phyloP scores from a whole-genome alignment of 352 stramenopile species.

The Phytophthora ramorum region DNA sequence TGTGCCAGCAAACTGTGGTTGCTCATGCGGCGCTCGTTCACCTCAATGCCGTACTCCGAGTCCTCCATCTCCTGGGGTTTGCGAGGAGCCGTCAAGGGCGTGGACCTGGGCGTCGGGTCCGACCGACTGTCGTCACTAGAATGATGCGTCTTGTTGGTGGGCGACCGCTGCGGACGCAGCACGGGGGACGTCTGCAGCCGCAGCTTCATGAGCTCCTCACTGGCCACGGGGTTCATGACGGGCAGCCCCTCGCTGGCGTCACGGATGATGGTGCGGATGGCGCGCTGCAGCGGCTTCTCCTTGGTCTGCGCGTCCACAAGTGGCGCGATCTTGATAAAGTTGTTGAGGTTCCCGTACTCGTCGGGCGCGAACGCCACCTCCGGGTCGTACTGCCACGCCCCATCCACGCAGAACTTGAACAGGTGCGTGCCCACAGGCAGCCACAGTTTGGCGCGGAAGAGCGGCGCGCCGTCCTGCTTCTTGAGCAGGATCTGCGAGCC shows the following conservation, averaged over 20 bases:
- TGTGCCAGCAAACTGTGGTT: slow-evolving; percentile 39
- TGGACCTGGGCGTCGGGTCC: slow-evolving; percentile 29
- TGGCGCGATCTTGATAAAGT: slow-evolving; percentile 74
- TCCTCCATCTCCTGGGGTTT: slow-evolving; percentile 68
- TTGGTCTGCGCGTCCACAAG: slow-evolving; percentile 42
- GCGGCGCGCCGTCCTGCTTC: slow-evolving; percentile 7
- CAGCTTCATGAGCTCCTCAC: slow-evolving; percentile 69
- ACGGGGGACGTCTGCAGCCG: slow-evolving; percentile 59
- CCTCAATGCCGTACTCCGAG: slow-evolving; percentile 73
- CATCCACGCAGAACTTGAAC: slow-evolving; percentile 85
- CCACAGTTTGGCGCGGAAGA: slow-evolving; percentile 59
- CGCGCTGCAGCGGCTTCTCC: slow-evolving; percentile 57
- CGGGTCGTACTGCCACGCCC: slow-evolving; percentile 85
- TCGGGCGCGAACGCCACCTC: slow-evolving; percentile 83
- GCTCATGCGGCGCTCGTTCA: slow-evolving; percentile 45
- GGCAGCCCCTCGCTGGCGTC: slow-evolving; percentile 56
- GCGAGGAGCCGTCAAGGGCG: slow-evolving; percentile 42
- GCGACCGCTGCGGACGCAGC: slow-evolving; percentile 37
- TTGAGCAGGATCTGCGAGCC: slow-evolving; percentile 78
- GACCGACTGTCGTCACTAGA: slow-evolving; percentile 31
- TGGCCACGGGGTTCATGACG: slow-evolving; percentile 76
- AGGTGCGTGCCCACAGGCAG: slow-evolving; percentile 73
- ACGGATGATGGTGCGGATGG: slow-evolving; percentile 78
- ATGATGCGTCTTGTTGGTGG: slow-evolving; percentile 15
- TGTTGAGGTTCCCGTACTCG: slow-evolving; percentile 90